Conservation (phyloP, 352 stramenopile genomes). For the Phytophthora macrochlamydospora region DNA sequence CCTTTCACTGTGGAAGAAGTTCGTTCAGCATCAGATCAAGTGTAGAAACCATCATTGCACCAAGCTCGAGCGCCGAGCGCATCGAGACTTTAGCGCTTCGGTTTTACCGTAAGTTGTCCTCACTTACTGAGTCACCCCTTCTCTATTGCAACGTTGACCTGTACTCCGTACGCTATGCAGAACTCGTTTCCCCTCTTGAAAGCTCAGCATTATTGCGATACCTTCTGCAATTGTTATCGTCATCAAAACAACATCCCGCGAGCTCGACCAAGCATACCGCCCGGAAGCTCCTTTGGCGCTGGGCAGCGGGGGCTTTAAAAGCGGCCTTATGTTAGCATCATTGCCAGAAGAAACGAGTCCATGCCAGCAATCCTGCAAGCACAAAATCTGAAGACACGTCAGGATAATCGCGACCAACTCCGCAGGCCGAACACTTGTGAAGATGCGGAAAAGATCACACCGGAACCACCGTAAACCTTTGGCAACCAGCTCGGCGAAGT, state of each 20-base stretch:
- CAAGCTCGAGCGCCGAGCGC: constrained; percentile 8
- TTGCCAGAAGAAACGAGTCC: constrained; percentile 25
- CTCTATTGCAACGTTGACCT: not conserved
- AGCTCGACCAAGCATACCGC: constrained; percentile 32
- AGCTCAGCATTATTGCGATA: constrained; percentile 53
- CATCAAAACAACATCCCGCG: constrained; percentile 31
- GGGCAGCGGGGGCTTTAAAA: constrained; percentile 38
- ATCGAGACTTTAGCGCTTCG: constrained; percentile 11
- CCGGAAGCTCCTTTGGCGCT: constrained; percentile 18
- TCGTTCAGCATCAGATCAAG: constrained; percentile 45
- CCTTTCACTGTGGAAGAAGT: not conserved
- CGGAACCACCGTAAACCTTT: constrained; percentile 13
- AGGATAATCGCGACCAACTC: constrained; percentile 1
- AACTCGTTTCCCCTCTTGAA: constrained; percentile 12
- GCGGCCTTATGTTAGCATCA: constrained; percentile 49
- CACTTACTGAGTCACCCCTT: constrained; percentile 31
- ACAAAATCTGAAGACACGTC: constrained; percentile 5
- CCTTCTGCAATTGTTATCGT: constrained; percentile 54
- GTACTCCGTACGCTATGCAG: not conserved
- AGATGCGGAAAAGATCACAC: constrained; percentile 21
- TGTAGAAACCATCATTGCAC: constrained; percentile 46
- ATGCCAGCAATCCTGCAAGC: constrained; percentile 5
- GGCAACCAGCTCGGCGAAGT: not conserved
- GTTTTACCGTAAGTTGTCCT: constrained; percentile 33
- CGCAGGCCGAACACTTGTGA: not conserved